Percentiles rank a stretch among this genome's conserved stretches.
phyloP scores from a whole-genome alignment of 768 basidiomycete genomes.

The Termitomyces sp. region DNA sequence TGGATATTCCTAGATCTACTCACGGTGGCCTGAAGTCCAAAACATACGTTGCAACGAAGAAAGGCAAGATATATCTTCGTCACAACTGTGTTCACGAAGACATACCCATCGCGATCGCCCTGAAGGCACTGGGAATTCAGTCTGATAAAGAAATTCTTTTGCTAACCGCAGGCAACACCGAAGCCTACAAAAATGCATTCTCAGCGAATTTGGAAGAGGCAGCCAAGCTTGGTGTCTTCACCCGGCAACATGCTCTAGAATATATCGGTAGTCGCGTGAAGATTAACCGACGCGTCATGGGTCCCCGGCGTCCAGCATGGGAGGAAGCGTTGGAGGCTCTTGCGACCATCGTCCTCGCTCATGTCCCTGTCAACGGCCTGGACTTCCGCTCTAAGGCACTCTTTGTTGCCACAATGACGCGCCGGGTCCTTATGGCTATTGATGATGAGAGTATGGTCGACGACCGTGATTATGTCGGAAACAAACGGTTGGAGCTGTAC shows the following conservation, averaged over 20 bases:
- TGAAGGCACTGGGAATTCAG: constrained; percentile 94
- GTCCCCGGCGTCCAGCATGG: constrained; percentile 81
- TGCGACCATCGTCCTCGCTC: constrained; percentile 95
- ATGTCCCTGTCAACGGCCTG: constrained; percentile 85
- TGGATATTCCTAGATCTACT: constrained; percentile 48
- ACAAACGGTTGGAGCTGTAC: constrained; percentile 96
- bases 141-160: constrained; percentile 98
- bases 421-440: constrained; percentile 94
- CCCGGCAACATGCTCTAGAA: constrained; percentile 89
- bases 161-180: constrained; percentile 87
- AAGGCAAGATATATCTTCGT: constrained; percentile 89
- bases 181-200: constrained; percentile 82
- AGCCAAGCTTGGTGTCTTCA: constrained; percentile 86
- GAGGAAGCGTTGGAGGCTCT: constrained; percentile 95
- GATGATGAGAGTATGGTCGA: constrained; percentile 96
- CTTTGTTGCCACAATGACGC: constrained; percentile 96
- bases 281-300: constrained; percentile 72
- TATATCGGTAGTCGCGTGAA: constrained; percentile 94
- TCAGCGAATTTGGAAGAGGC: constrained; percentile 92
- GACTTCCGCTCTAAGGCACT: constrained; percentile 94
- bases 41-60: constrained; percentile 95
- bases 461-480: constrained; percentile 98
- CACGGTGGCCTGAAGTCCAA: constrained; percentile 91
- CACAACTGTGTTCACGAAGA: constrained; percentile 98
- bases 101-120: constrained; percentile 91